Evolutionary conservation across 192 early-diverging fungal genomes (phyloP), one percentile per base, ranked within the genome.

Genomic region (Coemansia aciculifera): DNA sequence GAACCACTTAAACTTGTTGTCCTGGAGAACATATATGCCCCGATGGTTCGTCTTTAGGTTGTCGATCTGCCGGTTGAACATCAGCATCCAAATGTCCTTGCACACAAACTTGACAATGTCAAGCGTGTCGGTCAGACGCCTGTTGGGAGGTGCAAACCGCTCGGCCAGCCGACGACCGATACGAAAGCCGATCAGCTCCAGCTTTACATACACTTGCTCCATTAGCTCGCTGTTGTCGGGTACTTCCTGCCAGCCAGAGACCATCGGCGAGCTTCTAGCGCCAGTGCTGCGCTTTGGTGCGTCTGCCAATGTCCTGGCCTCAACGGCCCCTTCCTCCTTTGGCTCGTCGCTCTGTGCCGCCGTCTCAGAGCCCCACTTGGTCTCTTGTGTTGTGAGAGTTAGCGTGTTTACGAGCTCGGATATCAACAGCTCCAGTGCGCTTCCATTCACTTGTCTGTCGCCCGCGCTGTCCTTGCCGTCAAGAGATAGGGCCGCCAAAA

Each of bases 31-130:
- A 78, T 97, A 99, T 2, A 97, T 91, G 17, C 98, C 98, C 38
- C 94, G 81, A 68, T 98, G 98, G 79, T 99, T 99, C 10, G 98
- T 98, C 77, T 99, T 99, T 11, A 99, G 84, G 68, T 98, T 98
- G 71, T 99, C 98, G 39, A 99, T 89, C 73, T 99, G 96, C 64
- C 98, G 95, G 74, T 95, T 94, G 73, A 98, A 99, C 49, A 96
- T 77, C 36, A 91, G 80, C 54, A 90, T 90, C 98, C 98, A 99
- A 24, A 97, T 86, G 59, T 99, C 98, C 75, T 98, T 98, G 85
- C 98, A 99, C 10, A 99, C 89, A 86, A 97, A 99, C 76, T 99
- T 99, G 59, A 99, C 92, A 34, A 97, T 91, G 54, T 98, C 98
- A 23, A 99, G 80, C 32, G 91, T 98, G 83, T 98, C 97, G 0